Percentiles rank a stretch among this genome's conserved stretches.
Conservation (phyloP, 306 rosid genomes). For the Vigna trinervia region DNA sequence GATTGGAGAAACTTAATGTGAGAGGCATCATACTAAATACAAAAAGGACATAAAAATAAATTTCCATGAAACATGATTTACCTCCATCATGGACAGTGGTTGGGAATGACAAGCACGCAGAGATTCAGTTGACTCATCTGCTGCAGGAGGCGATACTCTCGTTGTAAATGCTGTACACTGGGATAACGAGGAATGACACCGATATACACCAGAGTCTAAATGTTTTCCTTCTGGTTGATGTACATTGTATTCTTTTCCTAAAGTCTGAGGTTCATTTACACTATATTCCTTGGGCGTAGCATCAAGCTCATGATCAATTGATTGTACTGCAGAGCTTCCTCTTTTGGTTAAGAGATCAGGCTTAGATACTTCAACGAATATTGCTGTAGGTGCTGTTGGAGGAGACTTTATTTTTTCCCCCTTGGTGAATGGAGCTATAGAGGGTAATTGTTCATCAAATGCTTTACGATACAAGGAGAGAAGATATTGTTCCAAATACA, state of each 20-base stretch:
- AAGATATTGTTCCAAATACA: constrained; percentile 91
- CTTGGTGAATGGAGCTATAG: constrained; percentile 52
- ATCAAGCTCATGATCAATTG: constrained; percentile 49
- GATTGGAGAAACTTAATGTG: constrained; percentile 6
- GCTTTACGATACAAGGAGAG: constrained; percentile 89
- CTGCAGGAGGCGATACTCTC: constrained; percentile 62
- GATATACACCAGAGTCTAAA: constrained; percentile 67
- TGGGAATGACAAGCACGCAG: constrained; percentile 77
- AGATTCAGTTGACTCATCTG: constrained; percentile 57
- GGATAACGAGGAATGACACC: constrained; percentile 81
- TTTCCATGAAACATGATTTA: constrained; percentile 42
- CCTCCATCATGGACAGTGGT: constrained; percentile 90
- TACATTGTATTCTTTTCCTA: constrained; percentile 45
- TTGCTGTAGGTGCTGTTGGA: constrained; percentile 52
- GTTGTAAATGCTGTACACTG: constrained; percentile 55
- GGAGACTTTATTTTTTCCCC: constrained; percentile 59
- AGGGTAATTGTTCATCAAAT: constrained; percentile 68
- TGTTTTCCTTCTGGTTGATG: constrained; percentile 58
- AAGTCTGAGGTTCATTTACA: constrained; percentile 45
- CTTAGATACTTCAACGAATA: constrained; percentile 48
- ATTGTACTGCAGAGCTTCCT: constrained; percentile 58
- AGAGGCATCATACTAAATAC: constrained; percentile 11
- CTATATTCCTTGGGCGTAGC: constrained; percentile 49
- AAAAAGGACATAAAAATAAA: background rate
- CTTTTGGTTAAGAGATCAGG: constrained; percentile 47